Evolutionary conservation across 495 filamentous ascomycete species (phyloP), one percentile per base, ranked within the genome.

Genomic region (Aeminium ludgeri): DNA sequence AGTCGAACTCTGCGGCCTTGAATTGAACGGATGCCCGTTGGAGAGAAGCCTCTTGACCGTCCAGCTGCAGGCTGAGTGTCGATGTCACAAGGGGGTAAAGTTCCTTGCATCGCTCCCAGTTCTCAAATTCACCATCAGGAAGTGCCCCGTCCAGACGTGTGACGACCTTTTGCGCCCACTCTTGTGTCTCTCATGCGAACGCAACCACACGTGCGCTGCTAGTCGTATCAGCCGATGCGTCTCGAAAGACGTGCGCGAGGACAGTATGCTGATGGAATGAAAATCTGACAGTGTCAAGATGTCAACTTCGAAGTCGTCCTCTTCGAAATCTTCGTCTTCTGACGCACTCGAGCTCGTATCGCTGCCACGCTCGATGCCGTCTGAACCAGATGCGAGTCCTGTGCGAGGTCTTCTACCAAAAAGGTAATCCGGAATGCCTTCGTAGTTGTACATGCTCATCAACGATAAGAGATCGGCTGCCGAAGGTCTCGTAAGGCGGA

Each of bases 271-370:
- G n/a, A 46, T n/a, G 10, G 51, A 41, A 70, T 55, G n/a, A 69
- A 61, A 67, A 36, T 59, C 52, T 44, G 52, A 40, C 20, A 72
- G 51, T 12, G 50, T 56, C 17, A 36, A 29, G 7, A 71, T 29
- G 51, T 69, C 62, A 2, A 62, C 56, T 39, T 68, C 60, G 49
- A 69, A 68, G 12, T 34, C 48, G 32, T 57, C 41, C 16, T 46
- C 48, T 46, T 40, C 23, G 23, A 25, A 25, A 25, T 25, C 5
- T 17, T 12, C 36, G 8, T 5, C 25, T 39, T 13, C 19, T 10
- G 23, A 13, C 17, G n/a, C 2, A 2, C 12, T 28, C 36, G 6
- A n/a, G 11, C 36, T 39, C n/a, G 36, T 16, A 6, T 20, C 43
- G 46, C 27, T 20, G 11, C 3, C n/a, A 16, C 10, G 2, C 35